Base-by-base conservation (phyloP, 192 early-diverging fungal species). In the Chytriomyces sp. region DNA sequence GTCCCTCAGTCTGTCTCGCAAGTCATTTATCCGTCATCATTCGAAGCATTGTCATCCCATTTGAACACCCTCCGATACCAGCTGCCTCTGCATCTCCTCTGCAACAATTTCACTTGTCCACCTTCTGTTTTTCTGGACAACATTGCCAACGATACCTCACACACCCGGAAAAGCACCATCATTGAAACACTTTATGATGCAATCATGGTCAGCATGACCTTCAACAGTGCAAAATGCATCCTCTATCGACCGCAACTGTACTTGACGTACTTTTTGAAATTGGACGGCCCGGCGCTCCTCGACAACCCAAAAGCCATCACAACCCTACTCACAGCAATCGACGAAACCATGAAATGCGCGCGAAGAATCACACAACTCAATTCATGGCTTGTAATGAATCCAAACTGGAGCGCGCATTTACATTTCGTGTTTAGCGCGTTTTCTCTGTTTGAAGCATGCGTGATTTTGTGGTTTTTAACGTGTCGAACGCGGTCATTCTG, bases 101-200 rank as follows among this genome's bases (percentile, higher is more conserved):
- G 16, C 53, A 57, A 57, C 53, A 57, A 57, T 57, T 57, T 20
- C 53, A 57, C 53, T n/a, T 57, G 13, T n/a, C 53, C 53, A n/a
- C 16, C 53, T n/a, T 57, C 53, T 20, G 53, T n/a, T 57, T 57
- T 57, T 20, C 53, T 57, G 16, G 53, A 57, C 53, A 57, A 20
- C 20, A n/a, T 57, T n/a, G 20, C 53, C 16, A n/a, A 13, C 5
- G 53, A 57, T 5, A 4, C 16, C 1, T 13, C 53, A n/a, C 53
- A 57, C 53, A 57, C 53, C 5, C 53, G 16, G 1, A 13, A 20
- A n/a, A 13, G 20, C 3, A n/a, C 20, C 16, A 57, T 57, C 20
- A 20, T 57, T 13, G 53, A 57, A 57, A 57, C 16, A 13, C 53
- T 57, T 1, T 57, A n/a, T 57, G 53, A 57, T 20, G 53, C 53